Evolutionary conservation across 306 rosid genomes (phyloP), one percentile per base, ranked within the genome.

Genomic region (Betula pendula): DNA sequence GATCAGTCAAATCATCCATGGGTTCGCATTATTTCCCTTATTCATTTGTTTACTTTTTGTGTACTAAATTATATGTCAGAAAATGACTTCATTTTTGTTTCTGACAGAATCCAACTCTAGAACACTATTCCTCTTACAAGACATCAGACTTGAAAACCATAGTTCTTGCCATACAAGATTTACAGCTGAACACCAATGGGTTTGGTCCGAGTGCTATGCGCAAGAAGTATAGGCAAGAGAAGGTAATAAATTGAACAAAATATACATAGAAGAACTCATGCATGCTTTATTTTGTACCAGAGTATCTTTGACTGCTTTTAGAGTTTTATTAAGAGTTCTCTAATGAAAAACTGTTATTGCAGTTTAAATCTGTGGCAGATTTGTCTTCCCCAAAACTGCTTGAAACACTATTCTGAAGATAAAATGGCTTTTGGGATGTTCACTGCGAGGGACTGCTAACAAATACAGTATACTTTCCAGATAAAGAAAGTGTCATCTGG

Each of bases 1-100:
- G 94, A 96, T 76, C 96, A 87, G 75, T 88, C 91, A 44, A 87
- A 58, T 65, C 93, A 92, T 59, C 99, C 99, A 63, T 96, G 99
- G 99, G 99, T 96, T 82, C n/a, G 92, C 80, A 70, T 50, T 67
- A 81, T 71, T 59, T 69, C 50, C 62, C n/a, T 52, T 51, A 9
- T 29, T 29, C 33, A 68, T 51, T 50, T 70, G 25, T 73, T 77
- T 68, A 11, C 76, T 27, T 53, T 50, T 17, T 33, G 33, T 62
- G 58, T 73, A 52, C 55, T 33, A 19, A 71, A 75, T 60, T 42
- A 53, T 65, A 25, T 31, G 52, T 47, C 42, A n/a, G 72, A 53
- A 79, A 17, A 19, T 83, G 70, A 82, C 60, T 52, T 24, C 66
- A 5, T 44, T 68, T 65, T 20, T 81, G 45, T 63, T 15, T 67